Base-by-base conservation (phyloP, 164 flowering plant species). In the Stephania japonica region DNA sequence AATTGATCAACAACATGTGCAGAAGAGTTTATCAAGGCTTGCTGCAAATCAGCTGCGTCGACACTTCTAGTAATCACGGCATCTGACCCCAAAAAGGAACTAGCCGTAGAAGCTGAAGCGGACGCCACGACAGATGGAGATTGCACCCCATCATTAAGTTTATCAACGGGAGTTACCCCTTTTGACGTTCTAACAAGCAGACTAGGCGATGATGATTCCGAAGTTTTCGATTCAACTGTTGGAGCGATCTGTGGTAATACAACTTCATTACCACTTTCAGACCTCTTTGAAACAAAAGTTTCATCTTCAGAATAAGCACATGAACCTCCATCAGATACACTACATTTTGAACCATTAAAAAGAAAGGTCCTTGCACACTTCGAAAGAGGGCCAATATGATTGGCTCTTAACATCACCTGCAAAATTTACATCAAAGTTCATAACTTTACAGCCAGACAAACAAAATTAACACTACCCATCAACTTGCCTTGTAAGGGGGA, bases 401-500 rank as follows among this genome's bases (percentile, higher is more conserved):
- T 96, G 79, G 97, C 78, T 56, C 94, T 87, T 65, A 93, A 81
- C 98, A 93, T 96, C 71, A 74, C 87, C 87, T 86, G 86, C 75
- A 82, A 71, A 62, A 32, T 1, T 32, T 32, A 2, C 38, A 32
- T 32, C 38, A 4, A 71, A 7, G 26, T 18, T 19, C 23, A 8
- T 1, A 44, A 9, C 50, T 44, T 44, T 8, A 44, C 10, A 8
- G 50, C 50, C 50, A 44, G 7, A 9, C 50, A 44, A 44, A 44
- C 14, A 44, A 44, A 44, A 44, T 44, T 6, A 44, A 44, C 10
- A 44, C 1, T 44, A 44, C 50, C 50, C 10, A 44, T 44, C 50
- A 44, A 44, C 50, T 44, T 44, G 50, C 50, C 38, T 32, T 32
- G 3, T 32, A 32, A 32, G 38, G 4, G 4, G 4, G 4, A 32